Conservation (phyloP, 805 yeast genomes). For the Wickerhamiella sergipiensis region DNA sequence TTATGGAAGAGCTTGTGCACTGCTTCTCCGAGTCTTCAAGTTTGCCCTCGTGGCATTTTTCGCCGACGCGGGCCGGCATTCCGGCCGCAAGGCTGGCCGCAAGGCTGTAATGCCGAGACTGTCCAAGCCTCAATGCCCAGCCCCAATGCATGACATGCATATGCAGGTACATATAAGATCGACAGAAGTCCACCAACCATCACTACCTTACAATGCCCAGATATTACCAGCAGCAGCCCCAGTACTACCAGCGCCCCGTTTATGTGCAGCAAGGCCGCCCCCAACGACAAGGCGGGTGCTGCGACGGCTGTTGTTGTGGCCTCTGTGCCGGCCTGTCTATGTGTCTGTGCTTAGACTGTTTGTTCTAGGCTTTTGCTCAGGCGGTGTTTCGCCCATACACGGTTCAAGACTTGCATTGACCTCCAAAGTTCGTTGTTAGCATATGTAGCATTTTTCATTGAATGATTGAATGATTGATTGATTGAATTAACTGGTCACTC, state of each 20-base stretch:
- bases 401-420: too few relatives aligned
- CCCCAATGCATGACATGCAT: not conserved
- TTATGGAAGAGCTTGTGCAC: too few relatives aligned
- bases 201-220: not conserved
- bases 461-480: too few relatives aligned
- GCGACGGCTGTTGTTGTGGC: conserved; percentile 24
- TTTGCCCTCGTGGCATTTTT: too few relatives aligned
- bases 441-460: too few relatives aligned
- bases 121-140: not conserved
- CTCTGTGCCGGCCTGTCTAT: conserved; percentile 24
- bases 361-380: not conserved
- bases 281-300: conserved; percentile 8
- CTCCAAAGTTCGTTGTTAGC: too few relatives aligned
- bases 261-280: not conserved
- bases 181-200: not conserved
- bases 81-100: too few relatives aligned
- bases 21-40: too few relatives aligned
- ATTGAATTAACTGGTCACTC: too few relatives aligned
- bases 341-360: conserved; percentile 23
- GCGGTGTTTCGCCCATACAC: too few relatives aligned
- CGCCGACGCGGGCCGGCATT: too few relatives aligned
- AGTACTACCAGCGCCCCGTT: conserved; percentile 18
- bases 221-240: conserved; percentile 11
- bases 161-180: not conserved
- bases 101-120: not conserved